phyloP scores from a whole-genome alignment of 768 basidiomycete genomes.

The Mycena filopes region DNA sequence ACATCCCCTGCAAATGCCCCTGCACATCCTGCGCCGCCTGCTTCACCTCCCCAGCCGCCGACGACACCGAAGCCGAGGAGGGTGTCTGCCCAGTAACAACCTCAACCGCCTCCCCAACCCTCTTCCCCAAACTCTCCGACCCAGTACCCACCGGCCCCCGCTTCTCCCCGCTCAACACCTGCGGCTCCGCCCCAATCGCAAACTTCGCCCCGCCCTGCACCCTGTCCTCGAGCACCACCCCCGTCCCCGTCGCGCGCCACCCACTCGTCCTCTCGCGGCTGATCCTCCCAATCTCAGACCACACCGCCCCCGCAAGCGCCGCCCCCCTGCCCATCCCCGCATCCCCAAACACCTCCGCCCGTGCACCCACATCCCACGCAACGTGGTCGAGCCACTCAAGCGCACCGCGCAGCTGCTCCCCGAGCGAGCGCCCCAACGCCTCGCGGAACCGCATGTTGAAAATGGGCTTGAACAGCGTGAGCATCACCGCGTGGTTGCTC shows the following conservation, averaged over 20 bases:
- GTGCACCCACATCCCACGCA: slow-evolving; percentile 65
- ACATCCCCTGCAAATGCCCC: slow-evolving; percentile 38
- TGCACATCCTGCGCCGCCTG: slow-evolving; percentile 32
- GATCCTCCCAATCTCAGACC: slow-evolving; percentile 74
- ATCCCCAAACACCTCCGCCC: slow-evolving; percentile 73
- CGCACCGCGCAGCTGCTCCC: slow-evolving; percentile 60
- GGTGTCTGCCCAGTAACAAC: slow-evolving; percentile 19
- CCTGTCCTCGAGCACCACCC: slow-evolving; percentile 60
- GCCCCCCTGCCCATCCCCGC: slow-evolving; percentile 63
- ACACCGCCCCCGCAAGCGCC: slow-evolving; percentile 64
- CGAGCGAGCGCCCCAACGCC: slow-evolving; percentile 66
- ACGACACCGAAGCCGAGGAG: no score
- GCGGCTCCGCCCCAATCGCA: slow-evolving; percentile 77
- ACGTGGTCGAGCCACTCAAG: slow-evolving; percentile 66
- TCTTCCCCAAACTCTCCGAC: slow-evolving; percentile 37
- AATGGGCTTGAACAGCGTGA: slow-evolving; percentile 70
- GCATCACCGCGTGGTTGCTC: slow-evolving; percentile 70
- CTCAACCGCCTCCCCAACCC: slow-evolving; percentile 13
- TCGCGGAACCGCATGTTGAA: slow-evolving; percentile 65
- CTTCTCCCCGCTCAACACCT: slow-evolving; percentile 76
- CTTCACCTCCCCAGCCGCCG: neutral
- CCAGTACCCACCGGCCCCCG: slow-evolving; percentile 69
- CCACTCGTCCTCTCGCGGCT: slow-evolving; percentile 50
- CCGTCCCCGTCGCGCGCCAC: slow-evolving; percentile 70
- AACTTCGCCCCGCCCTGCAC: slow-evolving; percentile 37